Conservation (phyloP, 805 yeast species). For the Zygoascus bituminiphila region DNA sequence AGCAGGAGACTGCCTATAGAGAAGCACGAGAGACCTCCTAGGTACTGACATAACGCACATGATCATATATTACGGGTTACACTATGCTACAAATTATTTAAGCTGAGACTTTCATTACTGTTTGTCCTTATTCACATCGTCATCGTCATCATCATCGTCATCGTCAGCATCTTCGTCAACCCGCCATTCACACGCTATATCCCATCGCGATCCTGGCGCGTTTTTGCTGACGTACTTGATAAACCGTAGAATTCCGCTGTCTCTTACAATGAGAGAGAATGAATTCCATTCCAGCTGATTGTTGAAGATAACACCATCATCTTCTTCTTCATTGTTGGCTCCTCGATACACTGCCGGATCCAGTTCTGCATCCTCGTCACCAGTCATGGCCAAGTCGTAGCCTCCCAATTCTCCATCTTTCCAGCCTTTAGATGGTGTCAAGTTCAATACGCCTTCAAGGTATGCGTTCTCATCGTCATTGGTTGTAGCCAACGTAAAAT, state of each 20-base stretch:
- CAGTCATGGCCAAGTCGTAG: conserved; percentile 78
- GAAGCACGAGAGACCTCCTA: conserved; percentile 22
- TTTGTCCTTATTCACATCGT: conserved; percentile 2
- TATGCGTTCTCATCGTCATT: conserved; percentile 36
- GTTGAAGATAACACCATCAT: conserved; percentile 69
- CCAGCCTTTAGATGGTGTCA: conserved; percentile 84
- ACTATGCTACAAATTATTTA: too few relatives aligned
- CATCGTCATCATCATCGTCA: conserved; percentile 8
- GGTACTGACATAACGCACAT: background rate
- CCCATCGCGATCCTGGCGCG: conserved; percentile 93
- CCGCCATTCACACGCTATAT: conserved; percentile 71
- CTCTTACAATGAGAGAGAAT: conserved; percentile 69
- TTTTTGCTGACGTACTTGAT: conserved; percentile 82
- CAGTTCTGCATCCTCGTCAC: conserved; percentile 43
- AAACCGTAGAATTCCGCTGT: conserved; percentile 79
- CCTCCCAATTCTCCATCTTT: conserved; percentile 86
- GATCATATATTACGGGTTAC: conserved; percentile 6
- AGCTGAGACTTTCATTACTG: too few relatives aligned
- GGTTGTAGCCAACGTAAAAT: conserved; percentile 82
- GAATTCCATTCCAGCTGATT: conserved; percentile 80
- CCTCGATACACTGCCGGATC: conserved; percentile 80
- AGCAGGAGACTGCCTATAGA: conserved; percentile 34
- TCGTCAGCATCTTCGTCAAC: conserved; percentile 28
- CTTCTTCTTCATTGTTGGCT: conserved; percentile 50
- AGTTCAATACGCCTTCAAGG: conserved; percentile 70